A percentile compares a stretch with the other conserved stretches of the same genome.
Evolutionary conservation across 306 rosid genomes (phyloP).

Genomic region (Leucaena leucocephala): DNA sequence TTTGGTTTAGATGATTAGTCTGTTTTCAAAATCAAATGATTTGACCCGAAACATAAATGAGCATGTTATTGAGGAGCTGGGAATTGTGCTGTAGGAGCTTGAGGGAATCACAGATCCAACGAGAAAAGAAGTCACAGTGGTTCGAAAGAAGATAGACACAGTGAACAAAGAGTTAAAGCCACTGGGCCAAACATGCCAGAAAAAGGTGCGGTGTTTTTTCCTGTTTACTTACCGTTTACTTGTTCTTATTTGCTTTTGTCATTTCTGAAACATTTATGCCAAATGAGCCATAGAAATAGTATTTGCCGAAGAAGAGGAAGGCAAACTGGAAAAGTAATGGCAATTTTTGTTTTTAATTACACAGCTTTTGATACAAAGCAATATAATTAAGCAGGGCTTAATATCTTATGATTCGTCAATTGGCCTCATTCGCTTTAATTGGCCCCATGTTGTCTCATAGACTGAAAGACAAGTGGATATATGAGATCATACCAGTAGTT

Average conservation of each 20-base stretch:
- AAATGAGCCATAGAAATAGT: background rate
- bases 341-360: conserved; percentile 31
- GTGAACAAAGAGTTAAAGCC: conserved; percentile 99
- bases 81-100: conserved; percentile 66
- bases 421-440: conserved; percentile 34
- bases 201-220: conserved; percentile 61
- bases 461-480: conserved; percentile 24
- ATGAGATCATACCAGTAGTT: conserved; percentile 20
- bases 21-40: background rate
- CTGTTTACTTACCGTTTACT: conserved; percentile 3
- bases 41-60: background rate
- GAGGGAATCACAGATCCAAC: conserved; percentile 89
- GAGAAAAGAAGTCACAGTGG: conserved; percentile 88
- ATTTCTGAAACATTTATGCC: background rate
- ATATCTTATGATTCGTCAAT: conserved; percentile 42
- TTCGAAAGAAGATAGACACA: conserved; percentile 84
- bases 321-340: background rate
- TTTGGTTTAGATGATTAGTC: background rate
- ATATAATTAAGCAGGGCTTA: conserved; percentile 22
- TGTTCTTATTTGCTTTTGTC: background rate
- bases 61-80: conserved; percentile 24
- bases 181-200: conserved; percentile 90
- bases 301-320: background rate
- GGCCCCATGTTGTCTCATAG: conserved; percentile 44
- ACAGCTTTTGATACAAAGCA: conserved; percentile 45